These are phyloP conservation scores for Hyphodiscus sp. DNA, from an alignment of 2,329 filamentous ascomycete genomes.

Conservation along the genomic window DNA sequence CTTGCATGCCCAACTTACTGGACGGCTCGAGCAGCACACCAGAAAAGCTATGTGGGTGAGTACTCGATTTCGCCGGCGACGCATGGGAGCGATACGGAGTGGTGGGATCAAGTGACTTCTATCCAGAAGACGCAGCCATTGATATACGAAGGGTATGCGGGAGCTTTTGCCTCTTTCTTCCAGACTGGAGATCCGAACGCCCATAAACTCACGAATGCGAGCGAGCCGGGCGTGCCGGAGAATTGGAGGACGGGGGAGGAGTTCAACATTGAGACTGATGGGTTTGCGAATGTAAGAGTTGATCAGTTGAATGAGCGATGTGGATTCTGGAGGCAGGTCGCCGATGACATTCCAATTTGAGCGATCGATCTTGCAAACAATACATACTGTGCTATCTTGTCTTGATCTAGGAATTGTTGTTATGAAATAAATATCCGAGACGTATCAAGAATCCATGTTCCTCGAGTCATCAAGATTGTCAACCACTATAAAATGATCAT, in stretches of 20 bases:
- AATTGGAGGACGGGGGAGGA: conserved; percentile 33
- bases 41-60: conserved; percentile 47
- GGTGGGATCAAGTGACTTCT: conserved; percentile 51
- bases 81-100: conserved; percentile 52
- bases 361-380: neutral
- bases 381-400: too few species aligned
- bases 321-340: conserved; percentile 45
- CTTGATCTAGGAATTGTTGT: too few species aligned
- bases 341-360: conserved; percentile 40
- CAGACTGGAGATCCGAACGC: conserved; percentile 52
- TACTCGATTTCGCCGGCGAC: conserved; percentile 54
- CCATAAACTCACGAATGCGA: conserved; percentile 44
- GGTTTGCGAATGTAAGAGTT: conserved; percentile 37
- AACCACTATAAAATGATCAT: too few species aligned
- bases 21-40: conserved; percentile 40
- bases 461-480: too few species aligned
- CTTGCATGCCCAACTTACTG: conserved; percentile 55
- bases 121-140: conserved; percentile 45
- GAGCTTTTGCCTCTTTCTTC: conserved; percentile 55
- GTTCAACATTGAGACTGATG: conserved; percentile 43
- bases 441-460: too few species aligned
- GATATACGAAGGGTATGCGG: conserved; percentile 50
- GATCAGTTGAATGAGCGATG: conserved; percentile 39
- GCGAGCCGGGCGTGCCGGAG: conserved; percentile 39
- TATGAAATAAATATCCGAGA: too few species aligned